Evolutionary conservation across 2,329 filamentous ascomycete genomes (phyloP).

Genomic region (Graphiopsis chlorocephala): DNA sequence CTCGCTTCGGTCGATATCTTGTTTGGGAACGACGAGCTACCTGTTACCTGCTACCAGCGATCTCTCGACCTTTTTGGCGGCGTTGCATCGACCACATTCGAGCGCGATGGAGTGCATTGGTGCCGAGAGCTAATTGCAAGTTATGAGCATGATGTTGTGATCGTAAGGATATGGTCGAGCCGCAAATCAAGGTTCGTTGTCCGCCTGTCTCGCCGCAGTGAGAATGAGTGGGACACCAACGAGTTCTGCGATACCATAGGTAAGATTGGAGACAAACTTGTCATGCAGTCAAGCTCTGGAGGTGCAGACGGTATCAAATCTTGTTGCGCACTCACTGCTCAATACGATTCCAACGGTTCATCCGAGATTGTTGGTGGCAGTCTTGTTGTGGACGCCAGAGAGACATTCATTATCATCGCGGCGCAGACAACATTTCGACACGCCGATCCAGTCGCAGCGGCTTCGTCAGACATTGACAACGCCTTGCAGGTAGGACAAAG

Average conservation of each 20-base stretch:
- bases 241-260: constrained; percentile 44
- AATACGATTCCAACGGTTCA: background rate
- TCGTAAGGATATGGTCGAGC: constrained; percentile 32
- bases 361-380: background rate
- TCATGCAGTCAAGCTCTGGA: background rate
- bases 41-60: constrained; percentile 38
- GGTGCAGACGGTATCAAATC: background rate
- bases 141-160: constrained; percentile 42
- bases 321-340: background rate
- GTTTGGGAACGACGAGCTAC: constrained; percentile 32
- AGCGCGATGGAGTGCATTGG: constrained; percentile 32
- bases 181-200: constrained; percentile 22
- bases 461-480: constrained; percentile 26
- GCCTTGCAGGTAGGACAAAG: constrained; percentile 7
- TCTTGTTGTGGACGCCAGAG: constrained; percentile 38
- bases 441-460: constrained; percentile 27
- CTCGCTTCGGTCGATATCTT: background rate
- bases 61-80: constrained; percentile 41
- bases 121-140: constrained; percentile 44
- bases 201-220: constrained; percentile 40
- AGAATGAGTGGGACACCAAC: constrained; percentile 45
- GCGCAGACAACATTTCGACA: constrained; percentile 43
- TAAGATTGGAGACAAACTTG: constrained; percentile 26
- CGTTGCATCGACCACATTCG: constrained; percentile 39
- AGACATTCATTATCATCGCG: constrained; percentile 39